Evolutionary conservation across 257 asterid species (phyloP).

Genomic region (Haberlea rhodopensis): DNA sequence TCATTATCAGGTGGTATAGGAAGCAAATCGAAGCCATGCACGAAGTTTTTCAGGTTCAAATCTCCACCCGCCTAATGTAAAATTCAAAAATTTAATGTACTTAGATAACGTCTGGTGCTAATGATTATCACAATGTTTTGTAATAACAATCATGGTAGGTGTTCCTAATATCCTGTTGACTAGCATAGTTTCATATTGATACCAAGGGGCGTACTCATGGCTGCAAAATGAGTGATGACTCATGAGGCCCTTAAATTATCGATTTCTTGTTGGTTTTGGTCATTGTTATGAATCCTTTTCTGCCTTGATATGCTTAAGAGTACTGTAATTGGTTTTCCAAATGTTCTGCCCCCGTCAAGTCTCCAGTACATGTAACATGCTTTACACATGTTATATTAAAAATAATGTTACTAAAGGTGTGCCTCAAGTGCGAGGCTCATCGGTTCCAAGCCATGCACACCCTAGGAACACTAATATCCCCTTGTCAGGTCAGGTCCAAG

Average conservation of each 20-base stretch:
- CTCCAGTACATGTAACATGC: no score
- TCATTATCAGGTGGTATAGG: constrained; percentile 93
- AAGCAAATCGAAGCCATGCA: constrained; percentile 99
- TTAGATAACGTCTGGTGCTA: constrained; percentile 8
- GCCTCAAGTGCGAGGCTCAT: background rate
- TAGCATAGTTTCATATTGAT: no score
- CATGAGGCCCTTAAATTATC: no score
- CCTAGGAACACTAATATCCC: background rate
- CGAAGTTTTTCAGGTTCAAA: constrained; percentile 98
- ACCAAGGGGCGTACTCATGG: no score
- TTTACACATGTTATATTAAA: background rate
- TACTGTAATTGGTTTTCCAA: no score
- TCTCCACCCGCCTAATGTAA: constrained; percentile 59
- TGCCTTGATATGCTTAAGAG: no score
- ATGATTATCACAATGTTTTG: background rate
- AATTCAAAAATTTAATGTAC: constrained; percentile 26
- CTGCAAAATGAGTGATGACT: no score
- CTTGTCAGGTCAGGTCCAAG: background rate
- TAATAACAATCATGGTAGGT: background rate
- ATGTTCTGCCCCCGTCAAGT: no score
- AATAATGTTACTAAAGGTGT: background rate
- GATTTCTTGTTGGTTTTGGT: no score
- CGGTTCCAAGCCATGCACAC: background rate
- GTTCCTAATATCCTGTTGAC: background rate
- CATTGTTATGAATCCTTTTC: no score